Base-by-base conservation (phyloP, 2,329 filamentous ascomycete genomes). In the Xylaria sp. region DNA sequence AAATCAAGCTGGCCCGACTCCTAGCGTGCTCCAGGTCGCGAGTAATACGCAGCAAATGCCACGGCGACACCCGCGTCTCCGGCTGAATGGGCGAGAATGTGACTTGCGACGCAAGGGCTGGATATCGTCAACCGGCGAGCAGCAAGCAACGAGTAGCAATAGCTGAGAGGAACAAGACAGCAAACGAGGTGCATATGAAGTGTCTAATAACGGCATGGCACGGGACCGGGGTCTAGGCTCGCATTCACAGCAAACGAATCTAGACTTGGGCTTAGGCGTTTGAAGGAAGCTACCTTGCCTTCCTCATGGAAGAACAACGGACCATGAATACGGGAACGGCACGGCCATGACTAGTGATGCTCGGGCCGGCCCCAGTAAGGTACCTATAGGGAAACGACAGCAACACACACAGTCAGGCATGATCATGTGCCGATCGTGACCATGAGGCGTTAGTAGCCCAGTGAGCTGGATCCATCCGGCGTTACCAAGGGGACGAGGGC, bases 321-420 rank as follows among this genome's bases (percentile, higher is more conserved):
- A n/a, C 13, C 42, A 13, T 11, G 42, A 46, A n/a, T 16, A n/a
- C 9, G 46, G 50, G 44, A 48, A 34, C 44, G 13, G 19, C 13
- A 13, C 47, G 39, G 54, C 52, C 55, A 59, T 56, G 54, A 46
- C 35, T 54, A 35, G 54, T 44, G 55, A 58, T 54, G 54, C 54
- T 34, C 59, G 59, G 52, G 35, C 54, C 59, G 59, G 48, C 49
- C 56, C 23, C 55, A 46, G 9, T 6, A n/a, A 51, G 13, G 54
- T 23, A 30, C 23, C 23, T 30, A 30, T 30, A 54, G 35, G 46
- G 51, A 59, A 42, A 57, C 19, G 42, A 53, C 49, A 39, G 50
- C 51, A 35, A 52, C 61, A 30, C 37, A 52, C 61, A 30, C 37
- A 52, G 59, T 35, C 55, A 49, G 52, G 47, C 47, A 57, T 50